Conservation (phyloP, 371 early-diverging fungal species). For the Mortierella sp. region DNA sequence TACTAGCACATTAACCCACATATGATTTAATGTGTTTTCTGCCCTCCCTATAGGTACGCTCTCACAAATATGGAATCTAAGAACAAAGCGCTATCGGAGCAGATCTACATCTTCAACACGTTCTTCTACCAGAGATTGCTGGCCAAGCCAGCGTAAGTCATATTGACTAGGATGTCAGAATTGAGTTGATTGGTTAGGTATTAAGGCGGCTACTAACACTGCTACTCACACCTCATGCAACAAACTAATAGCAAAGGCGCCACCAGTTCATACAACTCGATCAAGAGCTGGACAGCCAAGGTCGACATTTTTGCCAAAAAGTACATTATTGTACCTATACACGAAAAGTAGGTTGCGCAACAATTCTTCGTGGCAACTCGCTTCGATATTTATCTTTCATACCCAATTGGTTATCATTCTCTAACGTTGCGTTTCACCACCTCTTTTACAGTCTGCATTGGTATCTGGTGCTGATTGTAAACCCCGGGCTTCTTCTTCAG, state of each 20-base stretch:
- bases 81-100: slow-evolving; percentile 32
- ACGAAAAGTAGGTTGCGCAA: slow-evolving; percentile 67
- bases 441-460: slow-evolving; percentile 67
- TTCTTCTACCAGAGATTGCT: slow-evolving; percentile 50
- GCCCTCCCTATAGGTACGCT: slow-evolving; percentile 17
- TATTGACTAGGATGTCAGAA: background rate
- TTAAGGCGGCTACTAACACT: background rate
- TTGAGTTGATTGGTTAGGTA: background rate
- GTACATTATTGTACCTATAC: slow-evolving; percentile 73
- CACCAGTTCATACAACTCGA: slow-evolving; percentile 61
- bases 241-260: slow-evolving; percentile 31
- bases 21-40: background rate
- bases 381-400: background rate
- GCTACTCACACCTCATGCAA: background rate
- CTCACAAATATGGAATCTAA: slow-evolving; percentile 29
- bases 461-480: slow-evolving; percentile 77
- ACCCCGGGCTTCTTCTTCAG: slow-evolving; percentile 59
- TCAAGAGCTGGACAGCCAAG: slow-evolving; percentile 74
- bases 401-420: background rate
- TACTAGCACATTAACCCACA: background rate
- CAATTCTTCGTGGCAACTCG: background rate
- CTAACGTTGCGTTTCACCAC: background rate
- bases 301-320: slow-evolving; percentile 72
- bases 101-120: slow-evolving; percentile 48
- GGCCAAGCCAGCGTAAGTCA: slow-evolving; percentile 38